Conservation (phyloP, 441 rosid genomes). For the Viola pubescens region DNA sequence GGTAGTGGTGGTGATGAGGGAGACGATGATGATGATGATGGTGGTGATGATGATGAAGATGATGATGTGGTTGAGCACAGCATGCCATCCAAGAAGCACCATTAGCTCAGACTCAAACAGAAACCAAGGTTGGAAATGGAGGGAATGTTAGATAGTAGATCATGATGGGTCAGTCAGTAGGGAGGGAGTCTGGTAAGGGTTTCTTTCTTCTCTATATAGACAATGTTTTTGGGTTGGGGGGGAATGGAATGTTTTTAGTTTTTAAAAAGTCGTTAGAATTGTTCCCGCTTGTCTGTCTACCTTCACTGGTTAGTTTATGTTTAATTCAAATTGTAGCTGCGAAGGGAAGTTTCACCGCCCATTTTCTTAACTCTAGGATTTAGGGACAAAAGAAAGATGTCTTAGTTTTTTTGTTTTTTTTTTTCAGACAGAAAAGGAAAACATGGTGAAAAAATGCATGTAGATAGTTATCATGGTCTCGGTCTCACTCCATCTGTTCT, state of each 20-base stretch:
- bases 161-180: slow-evolving; percentile 16
- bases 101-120: slow-evolving; percentile 12
- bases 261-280: slow-evolving; percentile 36
- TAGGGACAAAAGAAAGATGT: slow-evolving; percentile 10
- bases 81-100: slow-evolving; percentile 41
- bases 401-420: neutral
- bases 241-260: slow-evolving; percentile 11
- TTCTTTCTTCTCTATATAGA: slow-evolving; percentile 25
- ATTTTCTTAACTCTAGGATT: slow-evolving; percentile 5
- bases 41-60: slow-evolving; percentile 27
- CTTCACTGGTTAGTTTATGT: slow-evolving; percentile 26
- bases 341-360: slow-evolving; percentile 24
- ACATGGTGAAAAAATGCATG: slow-evolving; percentile 4
- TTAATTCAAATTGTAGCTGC: slow-evolving; percentile 38
- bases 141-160: slow-evolving; percentile 16
- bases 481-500: neutral
- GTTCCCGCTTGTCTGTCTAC: slow-evolving; percentile 19
- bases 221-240: slow-evolving; percentile 10
- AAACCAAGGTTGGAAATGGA: slow-evolving; percentile 16
- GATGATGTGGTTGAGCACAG: slow-evolving; percentile 29
- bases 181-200: slow-evolving; percentile 20
- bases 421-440: neutral
- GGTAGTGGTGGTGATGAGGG: slow-evolving; percentile 22
- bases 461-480: slow-evolving; percentile 11
- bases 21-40: slow-evolving; percentile 30